These are phyloP conservation scores for Kodamaea sagamina DNA, from an alignment of 805 yeast species.

Conservation along the genomic window DNA sequence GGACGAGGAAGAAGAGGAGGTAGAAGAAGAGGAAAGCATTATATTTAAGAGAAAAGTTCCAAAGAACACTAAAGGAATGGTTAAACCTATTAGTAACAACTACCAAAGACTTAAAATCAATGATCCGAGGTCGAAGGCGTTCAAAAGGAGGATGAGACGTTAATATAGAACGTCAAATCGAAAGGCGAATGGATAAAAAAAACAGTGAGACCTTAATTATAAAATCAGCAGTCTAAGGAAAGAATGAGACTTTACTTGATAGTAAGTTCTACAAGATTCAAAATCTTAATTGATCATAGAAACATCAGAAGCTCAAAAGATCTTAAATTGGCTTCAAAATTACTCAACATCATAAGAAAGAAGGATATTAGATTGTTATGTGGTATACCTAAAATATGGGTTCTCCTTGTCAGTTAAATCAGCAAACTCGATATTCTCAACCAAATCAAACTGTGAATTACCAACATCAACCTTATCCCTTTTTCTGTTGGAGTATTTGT, in stretches of 20 bases:
- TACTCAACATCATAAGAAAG: too few species aligned
- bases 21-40: constrained; percentile 20
- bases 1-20: constrained; percentile 19
- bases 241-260: too few species aligned
- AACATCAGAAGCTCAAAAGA: too few species aligned
- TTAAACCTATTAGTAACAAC: constrained; percentile 46
- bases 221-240: too few species aligned
- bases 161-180: too few species aligned
- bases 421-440: constrained; percentile 47
- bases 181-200: too few species aligned
- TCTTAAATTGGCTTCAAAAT: too few species aligned
- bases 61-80: constrained; percentile 13
- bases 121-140: constrained; percentile 42
- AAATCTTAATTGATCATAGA: too few species aligned
- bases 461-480: constrained; percentile 30
- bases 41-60: constrained; percentile 26
- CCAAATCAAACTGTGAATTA: constrained; percentile 25
- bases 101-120: constrained; percentile 56
- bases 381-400: constrained; percentile 50
- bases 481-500: constrained; percentile 38
- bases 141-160: constrained; percentile 37
- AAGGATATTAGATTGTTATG: neutral
- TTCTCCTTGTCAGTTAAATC: constrained; percentile 59
- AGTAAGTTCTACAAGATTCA: too few species aligned
- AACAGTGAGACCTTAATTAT: too few species aligned